Conservation (phyloP, 345 rosid genomes). For the Eucalyptus virginea region DNA sequence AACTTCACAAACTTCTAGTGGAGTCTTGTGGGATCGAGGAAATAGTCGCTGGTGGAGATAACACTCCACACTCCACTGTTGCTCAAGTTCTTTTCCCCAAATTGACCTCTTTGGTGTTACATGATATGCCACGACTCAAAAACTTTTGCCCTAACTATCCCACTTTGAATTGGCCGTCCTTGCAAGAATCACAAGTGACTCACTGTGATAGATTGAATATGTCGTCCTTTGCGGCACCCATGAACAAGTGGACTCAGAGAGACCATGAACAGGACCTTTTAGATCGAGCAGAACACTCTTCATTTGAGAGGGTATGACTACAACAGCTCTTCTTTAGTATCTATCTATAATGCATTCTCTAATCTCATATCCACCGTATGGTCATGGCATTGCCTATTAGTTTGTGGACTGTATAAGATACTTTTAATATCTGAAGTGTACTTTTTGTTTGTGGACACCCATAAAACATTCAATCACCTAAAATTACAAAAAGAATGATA, state of each 20-base stretch:
- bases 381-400: background rate
- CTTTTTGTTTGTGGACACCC: background rate
- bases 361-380: background rate
- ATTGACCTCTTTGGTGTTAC: background rate
- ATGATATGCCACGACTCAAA: background rate
- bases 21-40: background rate
- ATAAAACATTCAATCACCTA: background rate
- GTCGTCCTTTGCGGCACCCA: background rate
- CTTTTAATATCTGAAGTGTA: background rate
- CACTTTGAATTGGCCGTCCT: background rate
- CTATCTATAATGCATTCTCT: background rate
- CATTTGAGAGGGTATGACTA: background rate
- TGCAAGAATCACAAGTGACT: background rate
- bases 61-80: background rate
- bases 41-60: background rate
- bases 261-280: background rate
- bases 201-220: background rate
- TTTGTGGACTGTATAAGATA: accelerated
- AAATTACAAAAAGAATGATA: background rate
- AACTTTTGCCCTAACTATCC: background rate
- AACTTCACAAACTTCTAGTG: background rate
- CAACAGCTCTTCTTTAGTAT: accelerated
- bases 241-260: background rate
- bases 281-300: background rate
- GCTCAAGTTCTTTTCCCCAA: background rate